Evolutionary conservation across 257 asterid genomes (phyloP), one percentile per base, ranked within the genome.

Genomic region (Lantana camara): DNA sequence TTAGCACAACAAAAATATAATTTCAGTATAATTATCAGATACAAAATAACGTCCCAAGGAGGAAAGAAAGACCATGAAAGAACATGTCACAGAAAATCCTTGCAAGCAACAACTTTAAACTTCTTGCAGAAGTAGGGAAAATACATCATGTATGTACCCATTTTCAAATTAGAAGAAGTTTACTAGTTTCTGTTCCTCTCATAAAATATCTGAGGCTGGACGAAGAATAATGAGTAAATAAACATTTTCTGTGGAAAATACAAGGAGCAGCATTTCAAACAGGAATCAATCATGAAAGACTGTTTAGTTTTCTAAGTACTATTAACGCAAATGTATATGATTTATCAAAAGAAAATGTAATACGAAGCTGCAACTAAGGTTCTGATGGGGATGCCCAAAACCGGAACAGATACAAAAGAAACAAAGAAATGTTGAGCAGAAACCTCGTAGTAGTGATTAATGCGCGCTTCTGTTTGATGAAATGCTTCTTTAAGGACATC

Each of bases 401-500:
- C 55, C 12, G 57, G 35, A 62, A 52, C 56, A 24, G 20, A 75
- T 13, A 65, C 16, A 64, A n/a, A 27, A 62, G 46, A 65, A 52
- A 9, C 15, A 72, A 24, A 66, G 17, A 54, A 57, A 61, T 57
- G 38, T 22, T 9, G 52, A 76, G 73, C 29, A 68, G 57, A 55
- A 81, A 94, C 99, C 99, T 94, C 99, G 44, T 94, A 90, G 79
- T 79, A 77, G 74, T 94, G 95, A 74, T 77, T 80, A 65, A 90
- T 78, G 71, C 81, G 75, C n/a, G 90, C 92, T 85, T 94, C 99
- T 2, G 99, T 86, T 63, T 79, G 86, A 73, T 60, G 73, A 74
- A 90, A 94, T 66, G 97, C 97, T 74, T 94, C 99, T 79, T 84
- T 80, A 55, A 94, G 99, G 69, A 94, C 96, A 69, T 88, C 96